Base-by-base conservation (phyloP, 768 basidiomycete genomes). In the Lactarius akahatsu region DNA sequence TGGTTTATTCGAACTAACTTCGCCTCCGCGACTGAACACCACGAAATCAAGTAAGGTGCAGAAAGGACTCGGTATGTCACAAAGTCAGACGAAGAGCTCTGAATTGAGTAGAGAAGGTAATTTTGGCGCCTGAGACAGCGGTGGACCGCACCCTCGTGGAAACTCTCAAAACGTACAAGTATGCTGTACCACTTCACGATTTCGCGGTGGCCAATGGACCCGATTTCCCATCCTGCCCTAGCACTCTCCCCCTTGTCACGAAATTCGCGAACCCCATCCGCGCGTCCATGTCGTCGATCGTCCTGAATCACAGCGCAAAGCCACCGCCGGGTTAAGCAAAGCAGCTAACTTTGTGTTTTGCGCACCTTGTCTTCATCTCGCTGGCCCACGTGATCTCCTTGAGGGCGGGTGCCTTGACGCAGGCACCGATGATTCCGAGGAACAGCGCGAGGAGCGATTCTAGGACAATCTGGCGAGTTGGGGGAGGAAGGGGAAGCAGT, bases 331-430 rank as follows among this genome's bases (percentile, higher is more conserved):
- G 26, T 8, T 34, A 15, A 54, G 50, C 30, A 28, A n/a, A 36
- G 28, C 15, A n/a, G n/a, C n/a, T n/a, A 4, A 52, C 38, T 52
- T n/a, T 18, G 1, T 54, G 26, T 36, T 8, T 36, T 20, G 76
- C 85, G 70, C 71, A 92, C 92, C 88, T 82, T 73, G 83, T 87
- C 71, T 83, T 84, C 92, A 94, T 94, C 77, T 96, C 92, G 71
- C 90, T 92, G 20, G 91, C 85, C 93, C 92, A 95, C 40, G 89
- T 89, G 66, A 94, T 91, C 72, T 93, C 90, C 71, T 88, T 91
- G 40, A 94, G 77, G 38, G 80, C 74, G 1, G 91, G 85, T 8
- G 88, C 82, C 69, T 83, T 87, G 66, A 91, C 71, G n/a, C 86
- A 84, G 38, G 90, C 89, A 8, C 91, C 92, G 3, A 92, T 65